Conservation (phyloP, 1,284 basidiomycete species). For the Mycena citricolor region DNA sequence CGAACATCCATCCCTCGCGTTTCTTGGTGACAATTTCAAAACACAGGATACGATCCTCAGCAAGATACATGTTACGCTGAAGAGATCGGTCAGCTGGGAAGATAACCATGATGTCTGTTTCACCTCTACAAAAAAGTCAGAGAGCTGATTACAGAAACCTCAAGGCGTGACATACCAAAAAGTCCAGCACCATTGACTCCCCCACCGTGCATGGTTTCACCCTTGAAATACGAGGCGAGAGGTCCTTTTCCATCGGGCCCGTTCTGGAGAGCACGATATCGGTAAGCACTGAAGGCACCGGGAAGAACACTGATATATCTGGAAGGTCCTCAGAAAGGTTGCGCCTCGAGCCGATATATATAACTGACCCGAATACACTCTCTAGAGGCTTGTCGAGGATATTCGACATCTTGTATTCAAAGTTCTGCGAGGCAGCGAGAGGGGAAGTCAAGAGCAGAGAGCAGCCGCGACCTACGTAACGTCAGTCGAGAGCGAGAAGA, state of each 20-base stretch:
- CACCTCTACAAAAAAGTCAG: conserved; percentile 3
- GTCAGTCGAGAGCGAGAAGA: too few species aligned
- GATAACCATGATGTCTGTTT: conserved; percentile 8
- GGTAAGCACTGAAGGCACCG: conserved; percentile 91
- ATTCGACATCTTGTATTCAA: conserved; percentile 94
- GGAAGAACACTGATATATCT: conserved; percentile 90
- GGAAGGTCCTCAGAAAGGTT: too few species aligned
- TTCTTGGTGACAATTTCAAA: conserved; percentile 98
- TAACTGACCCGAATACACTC: conserved; percentile 88
- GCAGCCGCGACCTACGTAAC: conserved; percentile 77
- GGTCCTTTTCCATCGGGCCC: conserved; percentile 83
- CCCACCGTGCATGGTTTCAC: conserved; percentile 82
- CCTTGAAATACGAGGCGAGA: conserved; percentile 88
- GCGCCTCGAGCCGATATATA: too few species aligned
- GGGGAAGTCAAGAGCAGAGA: conserved; percentile 81
- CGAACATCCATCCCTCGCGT: conserved; percentile 76
- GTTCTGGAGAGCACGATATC: conserved; percentile 83
- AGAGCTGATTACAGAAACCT: conserved; percentile 2
- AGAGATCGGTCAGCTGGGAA: conserved; percentile 24
- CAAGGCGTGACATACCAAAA: conserved; percentile 54
- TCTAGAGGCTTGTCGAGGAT: conserved; percentile 92
- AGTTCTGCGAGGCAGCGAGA: conserved; percentile 89
- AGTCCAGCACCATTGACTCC: conserved; percentile 60
- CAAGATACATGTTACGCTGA: conserved; percentile 89
- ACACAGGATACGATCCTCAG: conserved; percentile 93